Percentiles rank a stretch among this genome's conserved stretches.
Evolutionary conservation across 805 yeast genomes (phyloP).

Genomic region (Starmerella sirachaensis): DNA sequence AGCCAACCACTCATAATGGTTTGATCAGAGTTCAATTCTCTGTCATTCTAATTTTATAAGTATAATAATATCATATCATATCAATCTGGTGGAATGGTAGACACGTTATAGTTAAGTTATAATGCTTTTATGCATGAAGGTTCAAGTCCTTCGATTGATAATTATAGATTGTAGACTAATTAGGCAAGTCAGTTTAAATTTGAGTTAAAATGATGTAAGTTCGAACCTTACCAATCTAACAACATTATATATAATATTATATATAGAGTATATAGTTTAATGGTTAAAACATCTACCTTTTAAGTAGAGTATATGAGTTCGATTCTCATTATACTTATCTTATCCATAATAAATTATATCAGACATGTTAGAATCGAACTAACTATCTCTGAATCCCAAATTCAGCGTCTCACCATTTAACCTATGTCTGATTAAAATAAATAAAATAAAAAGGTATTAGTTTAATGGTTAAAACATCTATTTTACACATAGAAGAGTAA

Average conservation of each 20-base stretch:
- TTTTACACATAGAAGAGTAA: conserved; percentile 1
- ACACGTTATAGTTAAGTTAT: conserved; percentile 13
- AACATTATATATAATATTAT: not conserved
- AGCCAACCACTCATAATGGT: conserved; percentile 1
- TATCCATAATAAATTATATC: not conserved
- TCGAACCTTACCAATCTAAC: conserved; percentile 1
- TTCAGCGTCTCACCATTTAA: conserved; percentile 1
- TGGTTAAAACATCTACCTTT: conserved; percentile 1
- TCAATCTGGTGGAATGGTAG: conserved; percentile 15
- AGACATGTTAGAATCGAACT: conserved; percentile 1
- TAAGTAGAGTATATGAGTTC: conserved; percentile 1
- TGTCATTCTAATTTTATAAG: not conserved
- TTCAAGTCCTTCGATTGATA: conserved; percentile 1
- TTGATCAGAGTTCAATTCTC: conserved; percentile 1
- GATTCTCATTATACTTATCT: conserved; percentile 1
- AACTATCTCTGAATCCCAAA: conserved; percentile 1
- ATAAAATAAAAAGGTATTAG: not conserved
- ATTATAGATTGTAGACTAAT: conserved; percentile 1
- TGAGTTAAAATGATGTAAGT: conserved; percentile 1
- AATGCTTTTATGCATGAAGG: conserved; percentile 11
- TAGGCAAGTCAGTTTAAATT: conserved; percentile 1
- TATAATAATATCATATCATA: not conserved
- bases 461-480: conserved; percentile 1
- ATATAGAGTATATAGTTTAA: not conserved
- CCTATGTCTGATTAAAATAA: not conserved